Percentiles rank a stretch among this genome's conserved stretches.
Conservation (phyloP, 805 yeast genomes). For the Teunomyces aglyptinius region DNA sequence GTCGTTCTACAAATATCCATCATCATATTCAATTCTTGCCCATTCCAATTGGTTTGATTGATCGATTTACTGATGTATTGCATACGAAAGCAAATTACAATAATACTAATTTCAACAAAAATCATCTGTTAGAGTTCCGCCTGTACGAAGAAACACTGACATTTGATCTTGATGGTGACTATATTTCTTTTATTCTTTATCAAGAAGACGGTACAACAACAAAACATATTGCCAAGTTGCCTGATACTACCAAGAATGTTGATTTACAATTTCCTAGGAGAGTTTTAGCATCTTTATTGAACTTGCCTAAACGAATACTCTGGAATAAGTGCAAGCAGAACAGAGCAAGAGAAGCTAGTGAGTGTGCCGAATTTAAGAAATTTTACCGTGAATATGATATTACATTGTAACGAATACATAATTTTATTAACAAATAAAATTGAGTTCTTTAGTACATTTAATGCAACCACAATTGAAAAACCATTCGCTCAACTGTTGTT, state of each 20-base stretch:
- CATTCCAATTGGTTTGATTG: slow-evolving; percentile 44
- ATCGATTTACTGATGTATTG: slow-evolving; percentile 46
- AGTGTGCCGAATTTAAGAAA: slow-evolving; percentile 61
- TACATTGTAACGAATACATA: slow-evolving; percentile 18
- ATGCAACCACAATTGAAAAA: slow-evolving; percentile 56
- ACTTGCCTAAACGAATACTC: slow-evolving; percentile 57
- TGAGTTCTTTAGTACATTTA: slow-evolving; percentile 36
- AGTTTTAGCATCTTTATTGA: slow-evolving; percentile 64
- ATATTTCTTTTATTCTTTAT: slow-evolving; percentile 32
- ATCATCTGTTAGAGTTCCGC: slow-evolving; percentile 44
- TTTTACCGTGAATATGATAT: slow-evolving; percentile 56
- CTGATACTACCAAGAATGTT: slow-evolving; percentile 36
- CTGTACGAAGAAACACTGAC: slow-evolving; percentile 24
- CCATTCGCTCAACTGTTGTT: slow-evolving; percentile 49
- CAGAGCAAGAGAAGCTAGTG: slow-evolving; percentile 56
- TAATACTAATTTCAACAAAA: slow-evolving; percentile 45
- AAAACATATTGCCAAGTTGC: slow-evolving; percentile 18
- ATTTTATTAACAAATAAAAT: background rate
- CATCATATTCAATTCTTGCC: slow-evolving; percentile 78
- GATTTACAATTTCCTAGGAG: slow-evolving; percentile 86
- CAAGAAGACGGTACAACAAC: slow-evolving; percentile 17
- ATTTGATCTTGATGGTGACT: slow-evolving; percentile 28
- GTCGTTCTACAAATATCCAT: slow-evolving; percentile 64
- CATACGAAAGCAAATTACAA: slow-evolving; percentile 42
- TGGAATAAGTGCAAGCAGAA: slow-evolving; percentile 81